Percentiles rank a stretch among this genome's conserved stretches.
Conservation (phyloP, 2,329 filamentous ascomycete species). For the Pyrenophora tritici-repentis region DNA sequence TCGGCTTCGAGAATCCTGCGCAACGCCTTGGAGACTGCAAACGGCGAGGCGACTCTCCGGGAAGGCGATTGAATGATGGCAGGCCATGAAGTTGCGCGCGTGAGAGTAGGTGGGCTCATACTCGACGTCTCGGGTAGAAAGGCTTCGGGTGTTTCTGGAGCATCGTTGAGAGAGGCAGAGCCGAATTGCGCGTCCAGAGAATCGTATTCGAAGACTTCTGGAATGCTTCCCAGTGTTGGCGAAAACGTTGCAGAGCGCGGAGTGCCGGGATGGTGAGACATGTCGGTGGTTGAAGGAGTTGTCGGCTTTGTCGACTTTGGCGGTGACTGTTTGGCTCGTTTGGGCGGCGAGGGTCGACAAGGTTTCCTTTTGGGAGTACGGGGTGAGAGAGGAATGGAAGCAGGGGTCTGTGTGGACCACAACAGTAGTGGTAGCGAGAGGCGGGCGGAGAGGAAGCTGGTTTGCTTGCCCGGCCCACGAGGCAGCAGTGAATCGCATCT, state of each 20-base stretch:
- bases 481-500: constrained; percentile 24
- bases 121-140: constrained; percentile 28
- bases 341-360: constrained; percentile 11
- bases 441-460: constrained; percentile 19
- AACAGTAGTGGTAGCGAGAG: constrained; percentile 20
- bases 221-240: constrained; percentile 34
- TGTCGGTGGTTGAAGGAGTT: constrained; percentile 11
- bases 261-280: constrained; percentile 22
- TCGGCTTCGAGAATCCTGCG: constrained; percentile 32
- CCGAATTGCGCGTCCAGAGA: constrained; percentile 13
- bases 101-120: constrained; percentile 24
- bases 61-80: constrained; percentile 29
- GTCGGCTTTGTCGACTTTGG: constrained; percentile 5
- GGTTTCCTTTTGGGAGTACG: constrained; percentile 13
- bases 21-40: constrained; percentile 25
- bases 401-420: constrained; percentile 20
- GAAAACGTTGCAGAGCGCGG: constrained; percentile 27
- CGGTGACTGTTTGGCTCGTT: constrained; percentile 6
- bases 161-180: constrained; percentile 22
- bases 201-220: constrained; percentile 33
- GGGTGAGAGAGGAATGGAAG: constrained; percentile 24
- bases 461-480: constrained; percentile 10
- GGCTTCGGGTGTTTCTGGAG: constrained; percentile 18
- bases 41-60: constrained; percentile 22
- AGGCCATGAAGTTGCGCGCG: constrained; percentile 21